Evolutionary conservation across 2,329 filamentous ascomycete species (phyloP), one percentile per base, ranked within the genome.

Genomic region (Neofusicoccum cordaticola): DNA sequence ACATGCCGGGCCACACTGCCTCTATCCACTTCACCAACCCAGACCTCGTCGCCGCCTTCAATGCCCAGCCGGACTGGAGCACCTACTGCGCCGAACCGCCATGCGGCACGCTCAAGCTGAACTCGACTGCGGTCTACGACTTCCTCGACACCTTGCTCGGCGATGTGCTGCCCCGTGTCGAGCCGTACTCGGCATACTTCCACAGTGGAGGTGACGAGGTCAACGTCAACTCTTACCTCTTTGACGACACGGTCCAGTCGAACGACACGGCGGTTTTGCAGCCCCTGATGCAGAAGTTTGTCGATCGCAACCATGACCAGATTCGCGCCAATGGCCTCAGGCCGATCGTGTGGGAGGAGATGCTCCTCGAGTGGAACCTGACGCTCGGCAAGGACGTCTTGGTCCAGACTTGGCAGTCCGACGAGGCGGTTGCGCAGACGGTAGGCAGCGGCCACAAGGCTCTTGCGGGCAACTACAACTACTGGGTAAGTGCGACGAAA

Each of bases 181-280:
- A 81, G 53, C 45, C 53, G 37, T 60, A 65, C 8, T 83, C 89
- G 2, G 80, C 86, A 6, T 86, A 94, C 78, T 96, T 94, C 81
- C 92, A 96, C 78, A 90, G 90, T 0, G 93, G 93, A 50, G 93
- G 93, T 63, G 93, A 96, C 71, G 93, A 96, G 80, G 87, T 96
- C 67, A 94, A 95, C 13, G 81, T 83, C 42, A 78, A 75, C 3
- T 86, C 88, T 61, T 93, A 92, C 72, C 81, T 81, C 45, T 84
- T 94, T 11, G 92, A 96, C 73, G 85, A 88, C 60, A 90, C 86
- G 0, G 87, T 96, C 42, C 76, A 82, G 5, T 90, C 88, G 37
- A 92, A 90, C 73, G 80, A 87, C 62, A 80, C 83, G 0, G 76
- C 80, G 1, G 83, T 94, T 13, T 80, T 96, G 42, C 84, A 86